Conservation (phyloP, 2,329 filamentous ascomycete genomes). For the Colletotrichum abscissum region DNA sequence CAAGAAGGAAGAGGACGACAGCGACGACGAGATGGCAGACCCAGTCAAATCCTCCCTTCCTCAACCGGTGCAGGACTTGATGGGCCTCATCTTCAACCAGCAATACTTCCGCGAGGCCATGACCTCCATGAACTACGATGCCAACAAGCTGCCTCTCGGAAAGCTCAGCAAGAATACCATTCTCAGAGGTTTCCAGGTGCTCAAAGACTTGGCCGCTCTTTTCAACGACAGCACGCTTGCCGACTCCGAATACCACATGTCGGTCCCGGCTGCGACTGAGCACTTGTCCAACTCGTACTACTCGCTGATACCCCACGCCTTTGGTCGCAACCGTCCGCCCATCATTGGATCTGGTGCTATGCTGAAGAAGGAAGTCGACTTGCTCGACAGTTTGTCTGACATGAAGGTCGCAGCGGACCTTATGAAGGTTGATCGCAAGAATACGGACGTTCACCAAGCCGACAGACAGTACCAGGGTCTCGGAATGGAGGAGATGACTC, state of each 20-base stretch:
- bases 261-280: conserved; percentile 59
- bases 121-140: conserved; percentile 76
- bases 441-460: conserved; percentile 67
- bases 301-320: conserved; percentile 83
- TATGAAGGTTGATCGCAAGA: conserved; percentile 71
- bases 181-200: conserved; percentile 76
- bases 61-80: conserved; percentile 72
- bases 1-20: conserved; percentile 43
- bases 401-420: conserved; percentile 86
- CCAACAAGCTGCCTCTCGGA: conserved; percentile 82
- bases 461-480: conserved; percentile 80
- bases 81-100: conserved; percentile 87
- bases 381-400: conserved; percentile 83
- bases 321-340: conserved; percentile 79
- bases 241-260: conserved; percentile 52
- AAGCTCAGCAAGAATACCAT: conserved; percentile 87
- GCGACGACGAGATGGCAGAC: conserved; percentile 39
- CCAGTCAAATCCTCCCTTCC: conserved; percentile 67
- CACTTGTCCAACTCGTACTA: conserved; percentile 83
- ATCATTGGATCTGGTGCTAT: conserved; percentile 66
- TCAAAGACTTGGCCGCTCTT: conserved; percentile 80
- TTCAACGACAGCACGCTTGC: conserved; percentile 66
- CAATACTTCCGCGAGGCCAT: conserved; percentile 76
- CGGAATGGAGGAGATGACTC: conserved; percentile 80
- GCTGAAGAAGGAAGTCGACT: conserved; percentile 81